Percentiles rank a stretch among this genome's conserved stretches.
phyloP scores from a whole-genome alignment of 129 eudicot genomes.

The carrot (Daucus carota) region DH1_v3.0 NC_030384.2:37475501-37476000 shows the following conservation, averaged over 20 bases:
- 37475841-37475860: constrained; percentile 97
- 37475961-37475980: background rate
- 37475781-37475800: constrained; percentile 92
- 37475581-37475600: constrained; percentile 21
- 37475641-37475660: background rate
- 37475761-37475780: constrained; percentile 60
- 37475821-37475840: constrained; percentile 85
- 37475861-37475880: constrained; percentile 79
- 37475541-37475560: constrained; percentile 93
- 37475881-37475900: background rate
- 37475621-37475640: background rate
- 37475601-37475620: background rate
- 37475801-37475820: constrained; percentile 77
- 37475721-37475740: constrained; percentile 96
- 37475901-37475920: background rate
- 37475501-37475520: constrained; percentile 43
- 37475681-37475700: constrained; percentile 52
- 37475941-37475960: background rate
- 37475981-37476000: background rate
- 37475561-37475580: constrained; percentile 94
- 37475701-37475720: constrained; percentile 81
- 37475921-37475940: background rate
- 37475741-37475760: constrained; percentile 80
- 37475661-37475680: constrained; percentile 2
- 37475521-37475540: constrained; percentile 92